phyloP scores from a whole-genome alignment of 768 basidiomycete species.

The Pleurotus pulmonarius region DNA sequence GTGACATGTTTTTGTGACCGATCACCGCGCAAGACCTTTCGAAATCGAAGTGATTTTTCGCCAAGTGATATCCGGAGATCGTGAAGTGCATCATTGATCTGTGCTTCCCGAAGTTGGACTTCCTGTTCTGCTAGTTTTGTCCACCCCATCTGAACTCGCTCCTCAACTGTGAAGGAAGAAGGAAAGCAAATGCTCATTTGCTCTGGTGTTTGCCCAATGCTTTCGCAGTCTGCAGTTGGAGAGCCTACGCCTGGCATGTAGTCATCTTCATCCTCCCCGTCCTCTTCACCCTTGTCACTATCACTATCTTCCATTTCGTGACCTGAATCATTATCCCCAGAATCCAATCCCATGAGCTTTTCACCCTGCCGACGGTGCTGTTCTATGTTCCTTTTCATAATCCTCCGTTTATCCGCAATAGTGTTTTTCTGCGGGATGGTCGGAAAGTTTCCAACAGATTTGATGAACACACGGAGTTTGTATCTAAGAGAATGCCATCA shows the following conservation, averaged over 20 bases:
- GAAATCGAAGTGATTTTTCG: conserved; percentile 2
- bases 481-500: too few relatives aligned
- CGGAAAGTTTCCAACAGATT: neutral
- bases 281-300: neutral
- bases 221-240: neutral
- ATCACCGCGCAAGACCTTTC: neutral
- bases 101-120: conserved; percentile 12
- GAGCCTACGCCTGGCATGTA: neutral
- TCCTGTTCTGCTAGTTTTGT: conserved; percentile 14
- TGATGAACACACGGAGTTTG: neutral
- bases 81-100: conserved; percentile 14
- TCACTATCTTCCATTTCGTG: neutral
- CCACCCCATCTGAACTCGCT: conserved; percentile 8
- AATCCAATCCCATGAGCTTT: neutral
- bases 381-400: neutral
- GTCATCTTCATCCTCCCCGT: neutral
- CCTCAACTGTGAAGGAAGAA: conserved; percentile 8
- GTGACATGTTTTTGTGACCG: neutral
- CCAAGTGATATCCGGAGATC: conserved; percentile 11
- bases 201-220: neutral
- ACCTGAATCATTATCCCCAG: neutral
- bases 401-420: neutral
- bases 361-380: neutral
- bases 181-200: conserved; percentile 6
- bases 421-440: neutral